phyloP scores from a whole-genome alignment of 73 alveolate genomes.

The Tetrahymena elliotti region DNA sequence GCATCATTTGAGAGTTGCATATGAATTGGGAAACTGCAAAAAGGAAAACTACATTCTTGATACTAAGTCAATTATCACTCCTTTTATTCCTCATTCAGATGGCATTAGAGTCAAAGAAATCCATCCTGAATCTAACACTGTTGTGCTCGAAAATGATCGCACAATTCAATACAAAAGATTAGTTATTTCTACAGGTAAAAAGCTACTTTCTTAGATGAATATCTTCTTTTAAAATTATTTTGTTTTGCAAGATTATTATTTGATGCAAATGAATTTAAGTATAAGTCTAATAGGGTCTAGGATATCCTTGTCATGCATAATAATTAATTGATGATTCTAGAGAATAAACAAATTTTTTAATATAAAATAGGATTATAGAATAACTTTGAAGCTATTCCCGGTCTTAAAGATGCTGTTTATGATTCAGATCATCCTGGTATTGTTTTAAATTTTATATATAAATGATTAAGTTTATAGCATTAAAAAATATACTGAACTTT shows the following conservation, averaged over 20 bases:
- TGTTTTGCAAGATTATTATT: background rate
- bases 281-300: too few relatives aligned
- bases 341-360: background rate
- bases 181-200: background rate
- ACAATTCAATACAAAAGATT: background rate
- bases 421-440: background rate
- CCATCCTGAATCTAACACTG: background rate
- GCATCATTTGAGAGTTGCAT: background rate
- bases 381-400: background rate
- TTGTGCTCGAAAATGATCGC: background rate
- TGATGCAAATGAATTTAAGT: background rate
- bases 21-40: background rate
- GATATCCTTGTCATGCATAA: too few relatives aligned
- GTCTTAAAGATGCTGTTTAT: background rate
- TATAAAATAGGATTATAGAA: background rate
- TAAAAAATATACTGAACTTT: background rate
- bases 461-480: background rate
- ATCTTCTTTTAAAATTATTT: background rate
- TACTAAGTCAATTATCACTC: background rate
- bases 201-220: background rate
- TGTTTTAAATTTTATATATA: background rate
- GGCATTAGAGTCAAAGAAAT: background rate
- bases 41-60: background rate
- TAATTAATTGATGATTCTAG: too few relatives aligned
- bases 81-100: background rate